A percentile compares a stretch with the other conserved stretches of the same genome.
These are phyloP conservation scores for Aspergillus indologenus DNA, from an alignment of 495 filamentous ascomycete genomes.

Conservation along the genomic window DNA sequence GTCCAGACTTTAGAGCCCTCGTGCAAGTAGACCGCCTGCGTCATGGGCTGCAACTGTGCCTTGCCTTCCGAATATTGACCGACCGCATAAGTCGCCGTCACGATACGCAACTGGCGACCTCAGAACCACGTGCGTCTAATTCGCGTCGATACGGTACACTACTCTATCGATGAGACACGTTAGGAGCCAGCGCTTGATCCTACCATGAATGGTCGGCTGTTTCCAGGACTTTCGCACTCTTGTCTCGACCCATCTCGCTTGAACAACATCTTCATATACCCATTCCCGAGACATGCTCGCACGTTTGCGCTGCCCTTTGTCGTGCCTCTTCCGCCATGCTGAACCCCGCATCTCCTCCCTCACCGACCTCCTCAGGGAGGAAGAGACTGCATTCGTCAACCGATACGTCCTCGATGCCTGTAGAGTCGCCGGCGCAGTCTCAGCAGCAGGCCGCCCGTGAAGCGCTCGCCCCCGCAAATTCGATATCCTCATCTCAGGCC, in stretches of 20 bases:
- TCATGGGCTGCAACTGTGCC: constrained; percentile 25
- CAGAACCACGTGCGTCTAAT: background rate
- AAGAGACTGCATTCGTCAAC: constrained; percentile 41
- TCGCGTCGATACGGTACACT: background rate
- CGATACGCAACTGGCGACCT: constrained; percentile 13
- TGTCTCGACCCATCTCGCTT: constrained; percentile 9
- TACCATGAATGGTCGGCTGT: constrained; percentile 38
- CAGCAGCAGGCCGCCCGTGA: constrained; percentile 13
- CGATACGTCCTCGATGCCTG: constrained; percentile 21
- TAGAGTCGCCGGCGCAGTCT: constrained; percentile 15
- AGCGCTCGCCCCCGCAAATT: constrained; percentile 18
- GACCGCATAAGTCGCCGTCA: background rate
- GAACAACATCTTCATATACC: constrained; percentile 18
- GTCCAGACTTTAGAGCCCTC: background rate
- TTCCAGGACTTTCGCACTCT: constrained; percentile 19
- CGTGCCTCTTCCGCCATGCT: constrained; percentile 35
- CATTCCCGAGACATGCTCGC: constrained; percentile 39
- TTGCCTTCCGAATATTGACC: constrained; percentile 14
- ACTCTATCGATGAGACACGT: background rate
- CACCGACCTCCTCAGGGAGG: constrained; percentile 37
- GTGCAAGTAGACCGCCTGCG: constrained; percentile 14
- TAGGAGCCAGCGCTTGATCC: constrained; percentile 17
- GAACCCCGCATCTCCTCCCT: constrained; percentile 34
- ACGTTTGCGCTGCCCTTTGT: constrained; percentile 25
- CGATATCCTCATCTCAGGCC: constrained; percentile 24